These are phyloP conservation scores for Coemansia sp. DNA, from an alignment of 192 early-diverging fungal species.

Conservation along the genomic window DNA sequence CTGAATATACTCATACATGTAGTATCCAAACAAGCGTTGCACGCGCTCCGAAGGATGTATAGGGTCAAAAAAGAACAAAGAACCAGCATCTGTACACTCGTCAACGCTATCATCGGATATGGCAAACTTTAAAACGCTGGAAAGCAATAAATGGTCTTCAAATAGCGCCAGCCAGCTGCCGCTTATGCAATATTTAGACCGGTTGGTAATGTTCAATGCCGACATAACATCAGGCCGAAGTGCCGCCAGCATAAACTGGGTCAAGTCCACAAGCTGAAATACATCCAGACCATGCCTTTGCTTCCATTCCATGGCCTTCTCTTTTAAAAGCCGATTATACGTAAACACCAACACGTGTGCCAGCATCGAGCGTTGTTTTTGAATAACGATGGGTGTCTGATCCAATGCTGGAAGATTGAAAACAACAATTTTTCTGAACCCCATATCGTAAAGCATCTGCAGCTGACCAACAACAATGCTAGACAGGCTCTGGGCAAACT, in stretches of 20 bases:
- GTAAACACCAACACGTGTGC: conserved; percentile 14
- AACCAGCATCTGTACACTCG: conserved; percentile 14
- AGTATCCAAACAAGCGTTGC: conserved; percentile 41
- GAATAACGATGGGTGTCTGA: conserved; percentile 27
- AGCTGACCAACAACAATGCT: conserved; percentile 27
- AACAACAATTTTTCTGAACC: conserved; percentile 28
- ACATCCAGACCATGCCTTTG: conserved; percentile 1
- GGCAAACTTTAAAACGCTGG: conserved; percentile 13
- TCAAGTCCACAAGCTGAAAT: conserved; percentile 29
- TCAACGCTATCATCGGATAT: not conserved
- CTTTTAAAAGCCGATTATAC: conserved; percentile 25
- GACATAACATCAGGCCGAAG: conserved; percentile 5
- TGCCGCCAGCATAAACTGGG: conserved; percentile 14
- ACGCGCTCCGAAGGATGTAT: conserved; percentile 40
- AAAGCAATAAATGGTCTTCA: conserved; percentile 15
- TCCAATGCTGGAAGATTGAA: conserved; percentile 33
- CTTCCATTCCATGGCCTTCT: conserved; percentile 17
- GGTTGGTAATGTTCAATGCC: conserved; percentile 22
- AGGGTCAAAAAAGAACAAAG: conserved; percentile 32
- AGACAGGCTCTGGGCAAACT: conserved; percentile 23
- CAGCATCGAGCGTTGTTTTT: conserved; percentile 9
- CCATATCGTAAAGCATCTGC: conserved; percentile 16
- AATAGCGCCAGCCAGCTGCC: conserved; percentile 32
- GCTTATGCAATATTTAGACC: conserved; percentile 17
- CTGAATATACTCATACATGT: conserved; percentile 7